Base-by-base conservation (phyloP, 352 stramenopile genomes). In the Albugo candida region DNA sequence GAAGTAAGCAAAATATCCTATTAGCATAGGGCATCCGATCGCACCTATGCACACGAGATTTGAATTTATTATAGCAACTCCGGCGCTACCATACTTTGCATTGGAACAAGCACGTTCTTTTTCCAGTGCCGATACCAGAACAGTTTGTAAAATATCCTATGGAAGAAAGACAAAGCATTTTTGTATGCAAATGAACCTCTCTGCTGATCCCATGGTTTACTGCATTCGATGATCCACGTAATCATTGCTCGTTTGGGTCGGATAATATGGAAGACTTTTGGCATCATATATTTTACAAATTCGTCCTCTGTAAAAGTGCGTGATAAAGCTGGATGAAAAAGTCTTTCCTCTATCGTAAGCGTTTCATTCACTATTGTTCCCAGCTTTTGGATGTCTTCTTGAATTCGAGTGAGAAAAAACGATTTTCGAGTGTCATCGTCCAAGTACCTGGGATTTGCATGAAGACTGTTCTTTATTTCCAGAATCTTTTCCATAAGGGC, bases 211-310 rank as follows among this genome's bases (percentile, higher is more conserved):
- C 77, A 89, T 20, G 83, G 67, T 53, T 86, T 86, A 54, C 65
- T 83, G 27, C 77, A 74, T 37, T 89, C 77, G 14, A 89, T 64
- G 52, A 86, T 85, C 77, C 77, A 89, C 12, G 77, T 73, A 34
- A 89, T 66, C 17, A 89, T 62, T 2, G 86, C 68, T 36, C 77
- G 74, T 49, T 89, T 89, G 13, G 66, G 56, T 38, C 75, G 74
- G 48, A 86, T 83, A 17, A 63, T 64, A n/a, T 71, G 71, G 53
- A 89, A 86, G 24, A 86, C 51, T 10, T 70, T 66, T 34, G 77
- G 77, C 64, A 86, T 71, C 11, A 89, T 72, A 58, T 83, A 77
- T 35, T 59, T 66, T 41, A 65, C 57, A 52, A 89, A 89, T 12
- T 70, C 77, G n/a, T 62, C 58, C 53, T 89, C 67, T 0, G 62